phyloP scores from a whole-genome alignment of 169 alveolate genomes.

The Babesia ovata region DNA sequence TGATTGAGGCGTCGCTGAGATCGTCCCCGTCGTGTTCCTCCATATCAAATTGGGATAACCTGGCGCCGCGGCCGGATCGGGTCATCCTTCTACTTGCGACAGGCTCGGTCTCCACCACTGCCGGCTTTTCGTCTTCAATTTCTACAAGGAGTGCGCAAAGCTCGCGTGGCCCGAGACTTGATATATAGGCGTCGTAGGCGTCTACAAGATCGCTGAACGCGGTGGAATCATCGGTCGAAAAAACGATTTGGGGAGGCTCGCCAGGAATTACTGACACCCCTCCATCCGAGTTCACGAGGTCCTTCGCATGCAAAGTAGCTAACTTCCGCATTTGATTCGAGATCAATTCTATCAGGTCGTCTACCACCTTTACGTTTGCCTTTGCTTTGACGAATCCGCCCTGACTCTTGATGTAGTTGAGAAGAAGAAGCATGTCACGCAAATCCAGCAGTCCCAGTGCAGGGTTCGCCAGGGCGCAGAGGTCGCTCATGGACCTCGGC shows the following conservation, averaged over 20 bases:
- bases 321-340: constrained; percentile 20
- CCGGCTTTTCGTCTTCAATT: not conserved
- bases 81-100: constrained; percentile 16
- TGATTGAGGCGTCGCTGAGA: not conserved
- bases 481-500: constrained; percentile 24
- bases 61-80: constrained; percentile 2
- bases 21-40: constrained; percentile 6
- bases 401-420: constrained; percentile 23
- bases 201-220: constrained; percentile 49
- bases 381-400: constrained; percentile 27
- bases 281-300: not conserved
- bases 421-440: constrained; percentile 26
- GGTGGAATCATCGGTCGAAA: constrained; percentile 9
- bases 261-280: not conserved
- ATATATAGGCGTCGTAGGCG: constrained; percentile 50
- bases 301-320: constrained; percentile 10
- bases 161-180: constrained; percentile 25
- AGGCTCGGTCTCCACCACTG: not conserved
- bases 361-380: constrained; percentile 26
- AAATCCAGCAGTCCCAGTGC: constrained; percentile 36
- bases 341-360: constrained; percentile 11
- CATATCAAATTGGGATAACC: not conserved
- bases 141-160: constrained; percentile 8
- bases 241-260: constrained; percentile 1
- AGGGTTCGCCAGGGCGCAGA: constrained; percentile 39